Evolutionary conservation across 768 basidiomycete species (phyloP), one percentile per base, ranked within the genome.

Genomic region (Cystofilobasidium macerans): DNA sequence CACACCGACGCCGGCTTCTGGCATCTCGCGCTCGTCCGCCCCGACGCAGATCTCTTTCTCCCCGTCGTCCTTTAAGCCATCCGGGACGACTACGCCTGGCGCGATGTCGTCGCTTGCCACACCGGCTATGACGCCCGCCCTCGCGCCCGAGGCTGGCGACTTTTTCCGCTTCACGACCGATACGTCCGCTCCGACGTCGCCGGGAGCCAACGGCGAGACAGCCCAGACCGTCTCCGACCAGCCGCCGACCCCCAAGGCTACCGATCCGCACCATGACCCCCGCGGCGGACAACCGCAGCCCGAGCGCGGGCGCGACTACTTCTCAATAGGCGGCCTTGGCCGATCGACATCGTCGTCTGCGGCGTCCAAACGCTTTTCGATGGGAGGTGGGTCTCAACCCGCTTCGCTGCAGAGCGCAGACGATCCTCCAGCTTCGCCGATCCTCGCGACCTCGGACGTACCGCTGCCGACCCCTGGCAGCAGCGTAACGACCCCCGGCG

Each of bases 91-190:
- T 1, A 70, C 71, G 2, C 71, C 72, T 0, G 73, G 76, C 8
- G 45, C 40, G 14, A 26, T 64, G 33, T 64, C 57, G 14, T 80
- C 82, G 0, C 80, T 91, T 47, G 75, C 87, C 11, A 81, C 89
- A 0, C 78, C 85, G 0, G 83, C 81, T 38, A 85, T 88, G 81
- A 77, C 84, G 14, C 85, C 84, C 5, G 86, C 84, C 2, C 73
- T 84, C 7, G 71, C 82, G n/a, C 84, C 85, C 3, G 71, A 77
- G 13, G 75, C 80, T 14, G 53, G 40, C 35, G 65, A 67, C 24
- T 67, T 67, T 32, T 67, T 67, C 54, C 47, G 40, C 16, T 30
- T 60, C 30, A 11, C 9, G 9, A 6, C n/a, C 24, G 24, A 30
- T 30, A 30, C 11, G 9, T 24, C n/a, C 48, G 28, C 36, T 6